phyloP scores from a whole-genome alignment of 2,329 filamentous ascomycete species.

The Cyphellophora attinorum region DNA sequence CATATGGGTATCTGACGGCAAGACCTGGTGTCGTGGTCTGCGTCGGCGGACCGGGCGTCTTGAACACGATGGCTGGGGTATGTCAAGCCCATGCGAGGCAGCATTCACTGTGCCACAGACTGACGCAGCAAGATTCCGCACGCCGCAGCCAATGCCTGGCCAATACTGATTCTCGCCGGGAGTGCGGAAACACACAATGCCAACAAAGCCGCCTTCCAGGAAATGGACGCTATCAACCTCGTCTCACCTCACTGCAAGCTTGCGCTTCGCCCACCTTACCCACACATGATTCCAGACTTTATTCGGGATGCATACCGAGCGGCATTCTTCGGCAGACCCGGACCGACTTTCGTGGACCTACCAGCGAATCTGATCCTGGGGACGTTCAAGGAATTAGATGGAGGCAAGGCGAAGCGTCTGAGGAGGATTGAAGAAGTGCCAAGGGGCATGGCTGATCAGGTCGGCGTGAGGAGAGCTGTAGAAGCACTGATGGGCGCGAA shows the following conservation, averaged over 20 bases:
- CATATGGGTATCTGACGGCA: conserved; percentile 49
- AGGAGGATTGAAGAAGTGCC: conserved; percentile 22
- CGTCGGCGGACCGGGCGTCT: conserved; percentile 48
- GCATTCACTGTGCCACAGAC: conserved; percentile 1
- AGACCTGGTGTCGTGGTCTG: conserved; percentile 47
- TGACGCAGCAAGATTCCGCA: conserved; percentile 33
- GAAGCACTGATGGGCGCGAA: conserved; percentile 37
- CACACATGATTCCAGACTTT: conserved; percentile 29
- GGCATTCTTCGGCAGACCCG: conserved; percentile 45
- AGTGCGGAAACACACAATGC: conserved; percentile 42
- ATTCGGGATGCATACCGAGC: conserved; percentile 43
- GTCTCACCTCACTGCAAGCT: conserved; percentile 45
- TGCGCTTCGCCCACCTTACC: conserved; percentile 33
- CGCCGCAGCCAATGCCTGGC: conserved; percentile 44
- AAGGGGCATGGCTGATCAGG: conserved; percentile 33
- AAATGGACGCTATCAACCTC: conserved; percentile 45
- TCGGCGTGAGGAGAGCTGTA: conserved; percentile 30
- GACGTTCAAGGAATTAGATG: conserved; percentile 13
- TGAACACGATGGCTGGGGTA: conserved; percentile 49
- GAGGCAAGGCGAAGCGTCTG: conserved; percentile 18
- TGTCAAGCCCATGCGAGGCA: too few species aligned
- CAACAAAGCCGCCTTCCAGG: conserved; percentile 47
- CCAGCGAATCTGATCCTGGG: conserved; percentile 47
- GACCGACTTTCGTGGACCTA: conserved; percentile 44
- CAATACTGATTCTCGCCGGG: conserved; percentile 44